Conservation (phyloP, 306 rosid genomes). For the Castanea sativa region DNA sequence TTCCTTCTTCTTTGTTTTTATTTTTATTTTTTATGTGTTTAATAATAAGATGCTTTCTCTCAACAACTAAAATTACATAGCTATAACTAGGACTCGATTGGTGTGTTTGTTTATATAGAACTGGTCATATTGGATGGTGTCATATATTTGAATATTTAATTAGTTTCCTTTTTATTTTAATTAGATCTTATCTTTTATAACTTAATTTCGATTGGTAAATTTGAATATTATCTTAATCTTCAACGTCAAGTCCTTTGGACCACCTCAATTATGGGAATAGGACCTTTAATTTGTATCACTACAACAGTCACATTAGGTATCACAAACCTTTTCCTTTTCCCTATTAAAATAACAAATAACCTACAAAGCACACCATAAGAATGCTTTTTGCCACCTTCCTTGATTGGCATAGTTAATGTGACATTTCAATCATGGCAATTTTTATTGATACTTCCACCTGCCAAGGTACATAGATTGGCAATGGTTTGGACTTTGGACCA, state of each 20-base stretch:
- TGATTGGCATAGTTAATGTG: not conserved
- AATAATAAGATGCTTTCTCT: too few species aligned
- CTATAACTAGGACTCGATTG: too few species aligned
- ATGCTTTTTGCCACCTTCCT: not conserved
- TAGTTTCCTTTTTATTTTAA: not conserved
- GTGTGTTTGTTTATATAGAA: too few species aligned
- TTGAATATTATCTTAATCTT: not conserved
- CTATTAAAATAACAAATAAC: not conserved
- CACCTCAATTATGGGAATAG: not conserved
- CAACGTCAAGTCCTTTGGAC: not conserved
- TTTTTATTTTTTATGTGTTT: too few species aligned
- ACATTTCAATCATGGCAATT: not conserved
- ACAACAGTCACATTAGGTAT: not conserved
- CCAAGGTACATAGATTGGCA: not conserved
- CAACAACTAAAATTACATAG: too few species aligned
- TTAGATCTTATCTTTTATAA: not conserved
- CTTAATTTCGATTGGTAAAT: not conserved
- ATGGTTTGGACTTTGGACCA: not conserved
- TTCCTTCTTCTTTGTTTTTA: too few species aligned
- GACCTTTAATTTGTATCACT: not conserved
- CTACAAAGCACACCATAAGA: not conserved
- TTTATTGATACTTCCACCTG: not conserved
- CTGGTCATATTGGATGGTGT: too few species aligned
- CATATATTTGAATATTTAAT: not conserved
- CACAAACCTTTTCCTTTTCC: not conserved